A percentile compares a stretch with the other conserved stretches of the same genome.
Evolutionary conservation across 306 rosid species (phyloP).

Genomic region (Lupinus albus): DNA sequence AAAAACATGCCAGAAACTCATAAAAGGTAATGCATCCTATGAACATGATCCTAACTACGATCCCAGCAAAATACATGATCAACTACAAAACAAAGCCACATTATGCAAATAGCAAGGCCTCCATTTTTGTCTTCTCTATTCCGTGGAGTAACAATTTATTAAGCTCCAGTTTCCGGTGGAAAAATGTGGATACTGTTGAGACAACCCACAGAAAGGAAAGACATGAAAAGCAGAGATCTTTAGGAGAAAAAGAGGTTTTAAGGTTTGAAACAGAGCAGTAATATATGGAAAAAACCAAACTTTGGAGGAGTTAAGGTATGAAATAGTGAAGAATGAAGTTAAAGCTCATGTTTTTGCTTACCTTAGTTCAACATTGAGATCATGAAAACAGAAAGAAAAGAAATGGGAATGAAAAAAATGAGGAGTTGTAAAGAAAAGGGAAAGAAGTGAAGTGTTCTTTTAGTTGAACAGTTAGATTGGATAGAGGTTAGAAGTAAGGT

Average conservation of each 20-base stretch:
- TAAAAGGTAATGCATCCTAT: constrained; percentile 23
- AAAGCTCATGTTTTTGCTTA: constrained; percentile 20
- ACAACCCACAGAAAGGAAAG: constrained; percentile 19
- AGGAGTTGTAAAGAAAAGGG: not conserved
- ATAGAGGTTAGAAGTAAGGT: constrained; percentile 23
- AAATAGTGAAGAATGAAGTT: constrained; percentile 26
- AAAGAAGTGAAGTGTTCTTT: not conserved
- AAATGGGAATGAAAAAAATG: not conserved
- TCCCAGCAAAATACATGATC: constrained; percentile 23
- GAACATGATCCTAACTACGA: constrained; percentile 9
- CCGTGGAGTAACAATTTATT: constrained; percentile 3
- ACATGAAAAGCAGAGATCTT: constrained; percentile 38
- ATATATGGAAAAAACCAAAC: constrained; percentile 16
- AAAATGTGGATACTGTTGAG: not conserved
- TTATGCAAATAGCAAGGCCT: constrained; percentile 29
- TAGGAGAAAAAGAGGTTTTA: not conserved
- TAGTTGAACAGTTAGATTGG: constrained; percentile 31
- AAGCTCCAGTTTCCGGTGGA: constrained; percentile 14
- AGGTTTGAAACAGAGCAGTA: constrained; percentile 14
- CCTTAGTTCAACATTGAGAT: constrained; percentile 26
- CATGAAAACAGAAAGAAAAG: constrained; percentile 15
- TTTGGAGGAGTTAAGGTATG: constrained; percentile 19
- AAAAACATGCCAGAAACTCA: constrained; percentile 26
- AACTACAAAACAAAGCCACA: constrained; percentile 37
- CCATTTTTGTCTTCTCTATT: not conserved